Evolutionary conservation across 306 rosid genomes (phyloP).

Genomic region (Quercus robur): DNA sequence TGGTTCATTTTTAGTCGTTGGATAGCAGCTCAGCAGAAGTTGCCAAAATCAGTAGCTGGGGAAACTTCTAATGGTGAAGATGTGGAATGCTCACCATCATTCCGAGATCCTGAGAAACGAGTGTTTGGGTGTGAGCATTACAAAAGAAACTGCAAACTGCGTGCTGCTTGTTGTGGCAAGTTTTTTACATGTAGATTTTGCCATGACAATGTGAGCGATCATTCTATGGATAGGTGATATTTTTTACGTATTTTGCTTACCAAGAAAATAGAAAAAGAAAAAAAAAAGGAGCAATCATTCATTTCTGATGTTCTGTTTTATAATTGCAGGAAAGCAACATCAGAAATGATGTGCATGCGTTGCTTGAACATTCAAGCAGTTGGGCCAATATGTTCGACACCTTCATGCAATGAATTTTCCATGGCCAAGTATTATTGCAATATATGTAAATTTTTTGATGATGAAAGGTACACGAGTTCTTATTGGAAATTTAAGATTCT

Average conservation of each 20-base stretch:
- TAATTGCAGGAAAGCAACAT: slow-evolving; percentile 75
- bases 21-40: slow-evolving; percentile 97
- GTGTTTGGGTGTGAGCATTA: slow-evolving; percentile 94
- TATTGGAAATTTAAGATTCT: slow-evolving; percentile 11
- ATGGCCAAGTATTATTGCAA: slow-evolving; percentile 93
- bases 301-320: slow-evolving; percentile 27
- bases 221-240: slow-evolving; percentile 94
- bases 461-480: slow-evolving; percentile 68
- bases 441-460: slow-evolving; percentile 94
- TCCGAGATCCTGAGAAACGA: slow-evolving; percentile 62
- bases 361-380: slow-evolving; percentile 80
- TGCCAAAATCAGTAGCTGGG: slow-evolving; percentile 58
- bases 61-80: slow-evolving; percentile 69
- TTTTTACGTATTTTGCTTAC: not conserved
- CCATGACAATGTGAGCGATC: slow-evolving; percentile 98
- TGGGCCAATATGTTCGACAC: slow-evolving; percentile 77
- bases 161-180: slow-evolving; percentile 95
- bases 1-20: slow-evolving; percentile 65
- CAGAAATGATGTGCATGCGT: slow-evolving; percentile 94
- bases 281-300: too few species aligned
- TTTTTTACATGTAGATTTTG: slow-evolving; percentile 94
- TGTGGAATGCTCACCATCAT: slow-evolving; percentile 61
- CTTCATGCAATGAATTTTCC: slow-evolving; percentile 78
- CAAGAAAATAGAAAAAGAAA: too few species aligned
- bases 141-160: slow-evolving; percentile 97